These are phyloP conservation scores for Corchorus olitorius DNA, from an alignment of 345 rosid species.

Conservation along the genomic window DNA sequence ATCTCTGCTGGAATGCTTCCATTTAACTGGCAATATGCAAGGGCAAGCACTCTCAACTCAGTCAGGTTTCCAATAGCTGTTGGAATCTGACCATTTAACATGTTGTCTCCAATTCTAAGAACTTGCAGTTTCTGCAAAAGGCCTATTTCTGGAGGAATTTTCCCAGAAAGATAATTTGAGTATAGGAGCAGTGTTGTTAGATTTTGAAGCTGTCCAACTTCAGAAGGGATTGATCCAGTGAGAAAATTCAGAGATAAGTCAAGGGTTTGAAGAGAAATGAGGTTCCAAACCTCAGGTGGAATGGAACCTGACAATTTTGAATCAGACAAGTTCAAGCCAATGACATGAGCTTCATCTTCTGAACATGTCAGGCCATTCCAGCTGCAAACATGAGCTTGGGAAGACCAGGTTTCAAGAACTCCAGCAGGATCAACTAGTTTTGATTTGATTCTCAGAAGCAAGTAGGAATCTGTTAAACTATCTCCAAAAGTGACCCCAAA, in stretches of 20 bases:
- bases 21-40: constrained; percentile 63
- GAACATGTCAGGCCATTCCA: constrained; percentile 82
- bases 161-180: constrained; percentile 70
- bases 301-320: constrained; percentile 68
- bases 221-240: constrained; percentile 60
- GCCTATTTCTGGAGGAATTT: constrained; percentile 63
- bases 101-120: constrained; percentile 70
- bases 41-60: constrained; percentile 55
- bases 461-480: constrained; percentile 37
- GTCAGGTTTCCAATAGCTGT: constrained; percentile 58
- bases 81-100: constrained; percentile 55
- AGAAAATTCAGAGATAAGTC: constrained; percentile 72
- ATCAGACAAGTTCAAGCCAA: constrained; percentile 63
- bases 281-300: constrained; percentile 45
- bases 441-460: constrained; percentile 60
- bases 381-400: constrained; percentile 43
- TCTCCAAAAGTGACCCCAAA: constrained; percentile 33
- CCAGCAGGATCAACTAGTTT: constrained; percentile 52
- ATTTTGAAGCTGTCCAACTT: constrained; percentile 65
- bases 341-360: constrained; percentile 40
- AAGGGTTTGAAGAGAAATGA: constrained; percentile 53
- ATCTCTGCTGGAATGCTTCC: constrained; percentile 77
- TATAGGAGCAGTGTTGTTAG: constrained; percentile 57
- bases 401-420: constrained; percentile 61
- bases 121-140: constrained; percentile 58